Conservation (phyloP, 768 basidiomycete species). For the Termitomyces sp. region DNA sequence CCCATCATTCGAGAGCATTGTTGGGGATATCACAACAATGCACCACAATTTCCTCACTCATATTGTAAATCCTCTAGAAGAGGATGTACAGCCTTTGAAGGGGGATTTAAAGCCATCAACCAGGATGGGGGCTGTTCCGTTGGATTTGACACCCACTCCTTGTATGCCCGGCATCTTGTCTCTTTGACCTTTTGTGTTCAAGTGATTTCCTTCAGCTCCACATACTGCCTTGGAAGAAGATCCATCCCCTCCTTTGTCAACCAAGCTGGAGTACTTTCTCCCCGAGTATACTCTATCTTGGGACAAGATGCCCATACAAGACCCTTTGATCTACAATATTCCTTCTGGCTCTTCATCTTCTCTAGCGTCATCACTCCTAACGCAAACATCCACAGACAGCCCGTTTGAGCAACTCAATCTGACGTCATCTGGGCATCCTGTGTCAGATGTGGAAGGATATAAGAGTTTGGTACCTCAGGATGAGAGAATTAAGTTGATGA, state of each 20-base stretch:
- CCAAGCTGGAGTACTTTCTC: constrained; percentile 13
- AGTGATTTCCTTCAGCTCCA: not conserved
- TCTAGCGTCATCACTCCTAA: constrained; percentile 26
- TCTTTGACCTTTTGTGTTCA: constrained; percentile 16
- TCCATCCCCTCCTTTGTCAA: not conserved
- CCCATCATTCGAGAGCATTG: constrained; percentile 50
- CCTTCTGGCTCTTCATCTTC: constrained; percentile 16
- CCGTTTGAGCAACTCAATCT: constrained; percentile 17
- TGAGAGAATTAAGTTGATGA: constrained; percentile 34
- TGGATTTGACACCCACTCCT: too few species aligned
- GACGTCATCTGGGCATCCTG: not conserved
- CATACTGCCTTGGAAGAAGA: constrained; percentile 12
- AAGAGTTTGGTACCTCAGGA: constrained; percentile 36
- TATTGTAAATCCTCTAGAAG: too few species aligned
- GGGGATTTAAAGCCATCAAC: too few species aligned
- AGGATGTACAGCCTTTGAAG: too few species aligned
- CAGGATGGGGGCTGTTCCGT: too few species aligned
- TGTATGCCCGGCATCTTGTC: too few species aligned
- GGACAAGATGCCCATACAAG: constrained; percentile 28
- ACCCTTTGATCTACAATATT: constrained; percentile 34
- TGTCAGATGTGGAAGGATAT: constrained; percentile 19
- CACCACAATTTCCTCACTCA: too few species aligned
- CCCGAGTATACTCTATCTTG: constrained; percentile 31
- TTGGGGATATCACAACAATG: constrained; percentile 39
- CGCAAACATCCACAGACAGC: constrained; percentile 22